These are phyloP conservation scores for Austroboletus eburneus DNA, from an alignment of 768 basidiomycete genomes.

Conservation along the genomic window DNA sequence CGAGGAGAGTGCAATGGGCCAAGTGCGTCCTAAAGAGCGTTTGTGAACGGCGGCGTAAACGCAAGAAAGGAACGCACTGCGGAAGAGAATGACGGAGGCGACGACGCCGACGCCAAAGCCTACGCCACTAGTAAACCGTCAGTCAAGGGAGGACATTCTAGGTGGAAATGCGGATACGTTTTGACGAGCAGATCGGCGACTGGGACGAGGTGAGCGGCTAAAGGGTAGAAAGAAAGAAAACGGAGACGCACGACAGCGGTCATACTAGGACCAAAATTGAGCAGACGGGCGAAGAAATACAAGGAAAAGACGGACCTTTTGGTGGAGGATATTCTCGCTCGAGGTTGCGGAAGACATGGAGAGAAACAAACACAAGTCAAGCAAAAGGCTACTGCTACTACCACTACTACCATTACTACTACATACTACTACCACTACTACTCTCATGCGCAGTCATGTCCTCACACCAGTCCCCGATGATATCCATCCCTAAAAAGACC, in stretches of 20 bases:
- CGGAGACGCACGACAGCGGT: slow-evolving; percentile 76
- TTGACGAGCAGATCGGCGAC: slow-evolving; percentile 85
- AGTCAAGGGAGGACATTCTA: neutral
- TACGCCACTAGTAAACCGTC: slow-evolving; percentile 54
- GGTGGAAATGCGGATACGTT: slow-evolving; percentile 48
- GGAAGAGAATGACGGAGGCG: slow-evolving; percentile 87
- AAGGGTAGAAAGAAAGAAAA: slow-evolving; percentile 17
- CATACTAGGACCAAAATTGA: slow-evolving; percentile 49
- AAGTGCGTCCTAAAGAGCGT: slow-evolving; percentile 67
- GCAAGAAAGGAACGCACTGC: slow-evolving; percentile 53
- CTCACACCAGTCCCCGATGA: slow-evolving; percentile 82
- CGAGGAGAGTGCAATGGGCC: slow-evolving; percentile 83
- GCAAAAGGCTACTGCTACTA: no score
- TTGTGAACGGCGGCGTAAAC: slow-evolving; percentile 2
- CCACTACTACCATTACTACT: no score
- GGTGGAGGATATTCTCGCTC: slow-evolving; percentile 85
- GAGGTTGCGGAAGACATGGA: slow-evolving; percentile 62
- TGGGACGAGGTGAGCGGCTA: slow-evolving; percentile 20
- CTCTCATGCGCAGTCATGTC: slow-evolving; percentile 52
- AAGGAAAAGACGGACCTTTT: slow-evolving; percentile 52
- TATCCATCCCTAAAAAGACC: slow-evolving; percentile 89
- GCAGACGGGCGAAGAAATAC: neutral
- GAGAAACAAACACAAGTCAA: slow-evolving; percentile 23
- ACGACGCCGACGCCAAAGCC: slow-evolving; percentile 89
- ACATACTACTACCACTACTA: no score